These are phyloP conservation scores for Ceratobasidium sp. DNA, from an alignment of 1,284 basidiomycete genomes.

Conservation along the genomic window DNA sequence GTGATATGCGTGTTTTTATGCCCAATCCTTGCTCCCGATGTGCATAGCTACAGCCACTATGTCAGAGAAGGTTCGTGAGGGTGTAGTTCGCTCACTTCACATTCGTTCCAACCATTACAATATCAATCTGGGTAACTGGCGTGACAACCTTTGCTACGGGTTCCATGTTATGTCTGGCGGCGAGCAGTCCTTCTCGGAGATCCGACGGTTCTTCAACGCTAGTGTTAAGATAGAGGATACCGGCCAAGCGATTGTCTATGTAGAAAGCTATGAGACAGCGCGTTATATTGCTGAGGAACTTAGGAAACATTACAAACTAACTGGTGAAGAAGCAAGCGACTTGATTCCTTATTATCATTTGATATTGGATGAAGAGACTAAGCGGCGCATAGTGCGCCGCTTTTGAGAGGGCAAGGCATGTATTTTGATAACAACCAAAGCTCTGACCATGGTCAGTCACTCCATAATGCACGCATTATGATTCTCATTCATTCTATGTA, in stretches of 20 bases:
- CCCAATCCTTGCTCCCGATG: background rate
- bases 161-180: background rate
- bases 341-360: background rate
- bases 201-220: background rate
- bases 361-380: background rate
- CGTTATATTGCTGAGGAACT: background rate
- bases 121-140: background rate
- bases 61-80: background rate
- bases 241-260: conserved; percentile 5
- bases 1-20: conserved; percentile 3
- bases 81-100: background rate
- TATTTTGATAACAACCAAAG: background rate
- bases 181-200: too few species aligned
- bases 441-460: conserved; percentile 3
- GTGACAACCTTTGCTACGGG: background rate
- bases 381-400: background rate
- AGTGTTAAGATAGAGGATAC: background rate
- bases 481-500: background rate
- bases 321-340: background rate
- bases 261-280: background rate
- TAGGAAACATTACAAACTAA: background rate
- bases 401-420: background rate
- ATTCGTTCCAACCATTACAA: background rate
- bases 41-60: background rate
- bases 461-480: background rate